Evolutionary conservation across 345 rosid species (phyloP).

Genomic region (Populus alba): DNA sequence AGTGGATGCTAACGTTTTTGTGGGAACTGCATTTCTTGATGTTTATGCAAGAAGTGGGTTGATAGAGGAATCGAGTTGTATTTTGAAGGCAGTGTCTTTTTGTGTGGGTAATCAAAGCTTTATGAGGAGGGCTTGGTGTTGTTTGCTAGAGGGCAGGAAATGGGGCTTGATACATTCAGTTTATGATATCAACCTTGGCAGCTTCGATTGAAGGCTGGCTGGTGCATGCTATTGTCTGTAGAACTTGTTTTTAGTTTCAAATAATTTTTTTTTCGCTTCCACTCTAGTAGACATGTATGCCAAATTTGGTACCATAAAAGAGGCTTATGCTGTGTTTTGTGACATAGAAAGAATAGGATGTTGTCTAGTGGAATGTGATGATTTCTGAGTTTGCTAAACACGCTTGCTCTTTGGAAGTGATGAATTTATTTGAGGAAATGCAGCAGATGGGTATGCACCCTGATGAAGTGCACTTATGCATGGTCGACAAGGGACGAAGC

Average conservation of each 20-base stretch:
- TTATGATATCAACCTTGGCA: slow-evolving; percentile 62
- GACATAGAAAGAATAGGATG: slow-evolving; percentile 43
- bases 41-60: slow-evolving; percentile 68
- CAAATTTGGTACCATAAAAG: slow-evolving; percentile 64
- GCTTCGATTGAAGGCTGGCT: slow-evolving; percentile 71
- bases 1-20: not conserved
- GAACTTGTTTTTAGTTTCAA: slow-evolving; percentile 58
- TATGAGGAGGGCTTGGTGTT: slow-evolving; percentile 65
- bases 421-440: slow-evolving; percentile 81
- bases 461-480: slow-evolving; percentile 71
- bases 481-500: slow-evolving; percentile 54
- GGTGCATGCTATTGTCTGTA: slow-evolving; percentile 56
- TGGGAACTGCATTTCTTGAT: slow-evolving; percentile 77
- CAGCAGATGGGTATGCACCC: slow-evolving; percentile 63
- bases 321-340: slow-evolving; percentile 54
- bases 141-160: slow-evolving; percentile 38
- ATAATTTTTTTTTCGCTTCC: slow-evolving; percentile 59
- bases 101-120: slow-evolving; percentile 53
- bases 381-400: slow-evolving; percentile 76
- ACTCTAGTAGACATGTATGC: slow-evolving; percentile 84
- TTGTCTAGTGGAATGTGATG: slow-evolving; percentile 73
- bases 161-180: slow-evolving; percentile 52
- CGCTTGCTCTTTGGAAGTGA: slow-evolving; percentile 52
- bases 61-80: slow-evolving; percentile 42
- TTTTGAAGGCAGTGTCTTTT: slow-evolving; percentile 59